Conservation (phyloP, 768 basidiomycete species). For the Naganishia randhawae region DNA sequence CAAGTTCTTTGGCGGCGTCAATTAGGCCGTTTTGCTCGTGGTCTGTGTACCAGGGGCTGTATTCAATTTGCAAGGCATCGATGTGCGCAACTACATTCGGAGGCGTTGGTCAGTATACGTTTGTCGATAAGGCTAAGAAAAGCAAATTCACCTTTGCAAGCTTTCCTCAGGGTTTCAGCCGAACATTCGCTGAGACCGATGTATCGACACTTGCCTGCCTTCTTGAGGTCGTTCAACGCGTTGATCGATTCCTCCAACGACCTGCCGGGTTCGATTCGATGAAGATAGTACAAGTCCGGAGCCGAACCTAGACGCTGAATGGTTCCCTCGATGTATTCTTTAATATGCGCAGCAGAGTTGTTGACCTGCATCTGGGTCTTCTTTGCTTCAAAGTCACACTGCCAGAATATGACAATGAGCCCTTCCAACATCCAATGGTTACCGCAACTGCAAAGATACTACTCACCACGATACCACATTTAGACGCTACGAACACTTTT, state of each 20-base stretch:
- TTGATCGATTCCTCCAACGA: conserved; percentile 41
- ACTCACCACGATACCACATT: conserved; percentile 40
- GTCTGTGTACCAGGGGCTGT: conserved; percentile 45
- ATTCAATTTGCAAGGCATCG: conserved; percentile 47
- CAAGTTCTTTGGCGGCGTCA: conserved; percentile 52
- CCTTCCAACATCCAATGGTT: neutral
- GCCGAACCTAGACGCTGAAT: conserved; percentile 34
- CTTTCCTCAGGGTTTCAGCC: conserved; percentile 43
- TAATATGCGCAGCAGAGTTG: conserved; percentile 35
- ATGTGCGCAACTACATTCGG: conserved; percentile 37
- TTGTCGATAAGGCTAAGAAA: too few species aligned
- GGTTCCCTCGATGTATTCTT: conserved; percentile 36
- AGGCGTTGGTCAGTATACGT: neutral
- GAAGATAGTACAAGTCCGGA: conserved; percentile 43
- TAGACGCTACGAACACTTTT: conserved; percentile 37
- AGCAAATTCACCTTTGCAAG: conserved; percentile 32
- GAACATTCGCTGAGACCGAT: conserved; percentile 47
- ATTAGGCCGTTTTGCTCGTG: conserved; percentile 47
- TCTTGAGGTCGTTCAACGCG: conserved; percentile 40
- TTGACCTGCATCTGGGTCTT: conserved; percentile 26
- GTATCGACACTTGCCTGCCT: conserved; percentile 44
- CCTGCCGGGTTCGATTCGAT: conserved; percentile 41
- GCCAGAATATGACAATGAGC: neutral
- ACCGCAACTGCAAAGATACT: neutral
- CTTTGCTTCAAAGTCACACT: conserved; percentile 34